Conservation (phyloP, 495 filamentous ascomycete genomes). For the Penicillium macrosclerotiorum region DNA sequence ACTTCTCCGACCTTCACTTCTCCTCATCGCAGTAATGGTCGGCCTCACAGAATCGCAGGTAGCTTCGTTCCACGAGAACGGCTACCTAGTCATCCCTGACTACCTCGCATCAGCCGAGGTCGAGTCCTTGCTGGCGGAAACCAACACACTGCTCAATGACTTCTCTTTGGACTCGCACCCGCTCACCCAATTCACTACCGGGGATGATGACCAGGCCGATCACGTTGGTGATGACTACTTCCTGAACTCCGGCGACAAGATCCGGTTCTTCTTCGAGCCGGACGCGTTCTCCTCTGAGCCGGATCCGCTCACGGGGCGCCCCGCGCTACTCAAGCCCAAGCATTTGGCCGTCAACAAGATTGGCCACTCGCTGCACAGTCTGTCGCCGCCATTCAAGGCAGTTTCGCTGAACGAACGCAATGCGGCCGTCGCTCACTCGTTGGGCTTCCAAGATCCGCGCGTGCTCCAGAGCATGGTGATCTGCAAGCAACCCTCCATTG, state of each 20-base stretch:
- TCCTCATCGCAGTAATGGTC: constrained; percentile 19
- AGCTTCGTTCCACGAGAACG: constrained; percentile 69
- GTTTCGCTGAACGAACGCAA: constrained; percentile 55
- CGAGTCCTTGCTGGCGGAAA: constrained; percentile 67
- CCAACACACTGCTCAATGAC: constrained; percentile 65
- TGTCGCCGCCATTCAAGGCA: constrained; percentile 67
- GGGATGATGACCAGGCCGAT: constrained; percentile 47
- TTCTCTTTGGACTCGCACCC: constrained; percentile 81
- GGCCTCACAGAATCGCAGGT: constrained; percentile 74
- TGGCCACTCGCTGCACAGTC: constrained; percentile 80
- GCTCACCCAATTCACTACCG: constrained; percentile 88
- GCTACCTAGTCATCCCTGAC: constrained; percentile 84
- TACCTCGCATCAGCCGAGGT: constrained; percentile 68
- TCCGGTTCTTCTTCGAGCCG: constrained; percentile 97
- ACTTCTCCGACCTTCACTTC: neutral
- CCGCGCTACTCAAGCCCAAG: constrained; percentile 68
- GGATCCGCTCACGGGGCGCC: constrained; percentile 44
- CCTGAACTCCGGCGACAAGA: constrained; percentile 79
- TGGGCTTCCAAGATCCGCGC: constrained; percentile 73
- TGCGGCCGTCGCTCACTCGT: constrained; percentile 63
- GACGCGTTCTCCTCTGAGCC: constrained; percentile 44
- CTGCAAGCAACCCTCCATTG: constrained; percentile 96
- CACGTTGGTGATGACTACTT: constrained; percentile 98
- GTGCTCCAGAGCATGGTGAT: constrained; percentile 95
- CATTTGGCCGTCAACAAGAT: constrained; percentile 91